These are phyloP conservation scores for Ogataea neopini DNA, from an alignment of 805 yeast species.

Conservation along the genomic window DNA sequence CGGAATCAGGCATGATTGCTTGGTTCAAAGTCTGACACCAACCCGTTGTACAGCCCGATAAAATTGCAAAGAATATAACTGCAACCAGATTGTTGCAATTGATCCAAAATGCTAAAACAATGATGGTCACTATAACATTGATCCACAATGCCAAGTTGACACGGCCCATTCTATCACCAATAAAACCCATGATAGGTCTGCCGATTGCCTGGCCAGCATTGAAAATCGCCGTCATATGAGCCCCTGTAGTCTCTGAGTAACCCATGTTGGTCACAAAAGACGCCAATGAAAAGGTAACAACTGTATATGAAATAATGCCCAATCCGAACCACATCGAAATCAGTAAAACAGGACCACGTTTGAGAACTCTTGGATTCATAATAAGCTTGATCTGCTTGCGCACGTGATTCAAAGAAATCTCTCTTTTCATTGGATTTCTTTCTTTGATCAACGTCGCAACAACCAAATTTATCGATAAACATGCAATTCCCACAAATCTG, in stretches of 20 bases:
- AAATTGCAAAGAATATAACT: conserved; percentile 37
- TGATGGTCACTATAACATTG: conserved; percentile 36
- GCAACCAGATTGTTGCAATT: conserved; percentile 35
- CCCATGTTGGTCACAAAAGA: conserved; percentile 53
- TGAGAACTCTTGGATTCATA: conserved; percentile 19
- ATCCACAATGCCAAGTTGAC: conserved; percentile 42
- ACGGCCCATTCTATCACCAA: conserved; percentile 48
- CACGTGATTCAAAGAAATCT: conserved; percentile 9
- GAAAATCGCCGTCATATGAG: conserved; percentile 45
- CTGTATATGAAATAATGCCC: conserved; percentile 42
- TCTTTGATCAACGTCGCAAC: conserved; percentile 48
- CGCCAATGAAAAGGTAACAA: conserved; percentile 47
- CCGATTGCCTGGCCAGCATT: conserved; percentile 51
- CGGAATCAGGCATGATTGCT: conserved; percentile 33
- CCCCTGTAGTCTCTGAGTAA: conserved; percentile 41
- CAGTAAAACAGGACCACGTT: conserved; percentile 18
- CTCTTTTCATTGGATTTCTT: conserved; percentile 33
- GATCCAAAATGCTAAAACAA: conserved; percentile 49
- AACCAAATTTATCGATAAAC: conserved; percentile 37
- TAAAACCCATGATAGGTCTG: conserved; percentile 47
- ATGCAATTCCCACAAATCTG: conserved; percentile 44
- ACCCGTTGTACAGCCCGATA: conserved; percentile 48
- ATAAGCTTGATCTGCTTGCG: conserved; percentile 14
- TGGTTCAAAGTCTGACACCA: conserved; percentile 38
- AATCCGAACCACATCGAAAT: conserved; percentile 34